Conservation (phyloP, 176 grass and related monocot genomes). For the sorghum (Sorghum bicolor) region DNA sequence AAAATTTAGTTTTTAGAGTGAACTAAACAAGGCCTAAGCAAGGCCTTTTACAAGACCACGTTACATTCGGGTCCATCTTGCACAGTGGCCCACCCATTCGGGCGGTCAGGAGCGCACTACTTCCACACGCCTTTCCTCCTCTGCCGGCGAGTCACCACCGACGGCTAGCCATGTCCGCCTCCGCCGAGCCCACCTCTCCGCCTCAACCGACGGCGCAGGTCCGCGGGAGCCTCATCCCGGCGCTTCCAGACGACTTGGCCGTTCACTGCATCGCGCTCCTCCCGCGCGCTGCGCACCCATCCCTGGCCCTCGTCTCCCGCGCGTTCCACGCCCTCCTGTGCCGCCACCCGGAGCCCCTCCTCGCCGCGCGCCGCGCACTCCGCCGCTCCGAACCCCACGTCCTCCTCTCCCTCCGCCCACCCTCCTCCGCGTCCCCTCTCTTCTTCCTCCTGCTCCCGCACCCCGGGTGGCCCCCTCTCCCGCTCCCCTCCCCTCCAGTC, state of each 20-base stretch:
- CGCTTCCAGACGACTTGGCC: constrained; percentile 67
- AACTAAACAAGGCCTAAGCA: too few relatives aligned
- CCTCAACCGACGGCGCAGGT: not conserved
- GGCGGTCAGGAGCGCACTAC: not conserved
- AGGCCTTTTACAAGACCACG: not conserved
- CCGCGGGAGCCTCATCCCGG: constrained; percentile 58
- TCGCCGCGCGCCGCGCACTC: constrained; percentile 45
- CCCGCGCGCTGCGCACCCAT: constrained; percentile 40
- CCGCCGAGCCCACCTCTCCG: not conserved
- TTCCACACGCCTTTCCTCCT: not conserved
- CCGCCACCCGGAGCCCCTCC: constrained; percentile 40
- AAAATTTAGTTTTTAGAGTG: too few relatives aligned
- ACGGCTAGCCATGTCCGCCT: constrained; percentile 34
- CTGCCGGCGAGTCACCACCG: constrained; percentile 2
- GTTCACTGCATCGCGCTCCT: constrained; percentile 70
- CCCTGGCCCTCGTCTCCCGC: constrained; percentile 59
- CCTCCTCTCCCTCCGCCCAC: constrained; percentile 55
- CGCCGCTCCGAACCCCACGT: constrained; percentile 44
- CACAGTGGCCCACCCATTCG: not conserved
- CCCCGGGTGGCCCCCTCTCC: constrained; percentile 34
- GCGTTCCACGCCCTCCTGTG: constrained; percentile 65
- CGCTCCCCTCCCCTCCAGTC: constrained; percentile 41
- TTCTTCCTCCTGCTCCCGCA: constrained; percentile 61
- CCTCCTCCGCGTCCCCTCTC: constrained; percentile 47
- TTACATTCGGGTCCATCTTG: not conserved